Percentiles rank a stretch among this genome's conserved stretches.
These are phyloP conservation scores for Lagerstroemia speciosa DNA, from an alignment of 345 rosid genomes.

Conservation along the genomic window DNA sequence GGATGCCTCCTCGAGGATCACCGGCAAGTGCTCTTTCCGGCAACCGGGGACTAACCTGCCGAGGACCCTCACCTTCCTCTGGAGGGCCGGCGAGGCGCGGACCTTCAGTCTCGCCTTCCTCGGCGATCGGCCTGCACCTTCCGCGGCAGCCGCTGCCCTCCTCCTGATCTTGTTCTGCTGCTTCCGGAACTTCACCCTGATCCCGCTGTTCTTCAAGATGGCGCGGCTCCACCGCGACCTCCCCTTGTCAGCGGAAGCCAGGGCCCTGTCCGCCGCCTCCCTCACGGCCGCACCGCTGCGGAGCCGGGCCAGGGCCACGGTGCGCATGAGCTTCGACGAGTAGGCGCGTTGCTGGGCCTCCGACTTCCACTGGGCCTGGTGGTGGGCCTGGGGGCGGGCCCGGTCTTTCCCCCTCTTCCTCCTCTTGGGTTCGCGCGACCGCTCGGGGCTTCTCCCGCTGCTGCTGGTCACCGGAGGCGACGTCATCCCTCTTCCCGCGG, in stretches of 20 bases:
- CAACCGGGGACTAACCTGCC: constrained; percentile 97
- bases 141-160: constrained; percentile 12
- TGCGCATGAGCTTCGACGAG: constrained; percentile 68
- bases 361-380: constrained; percentile 60
- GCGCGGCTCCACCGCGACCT: constrained; percentile 91
- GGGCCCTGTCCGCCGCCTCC: constrained; percentile 71
- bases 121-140: constrained; percentile 28
- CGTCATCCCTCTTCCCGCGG: constrained; percentile 3
- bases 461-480: constrained; percentile 21
- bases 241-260: constrained; percentile 83
- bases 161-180: constrained; percentile 49
- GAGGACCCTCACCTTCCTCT: constrained; percentile 67
- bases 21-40: constrained; percentile 79
- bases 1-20: constrained; percentile 81
- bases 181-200: constrained; percentile 77
- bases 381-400: constrained; percentile 12
- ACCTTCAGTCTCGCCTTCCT: constrained; percentile 60
- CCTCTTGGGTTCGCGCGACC: constrained; percentile 34
- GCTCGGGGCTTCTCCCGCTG: constrained; percentile 21
- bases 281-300: constrained; percentile 55
- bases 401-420: constrained; percentile 38
- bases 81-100: constrained; percentile 64
- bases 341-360: constrained; percentile 72
- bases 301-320: constrained; percentile 48
- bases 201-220: constrained; percentile 55